Evolutionary conservation across 164 flowering plant genomes (phyloP), one percentile per base, ranked within the genome.

Genomic region (Nelumbo lutea): DNA sequence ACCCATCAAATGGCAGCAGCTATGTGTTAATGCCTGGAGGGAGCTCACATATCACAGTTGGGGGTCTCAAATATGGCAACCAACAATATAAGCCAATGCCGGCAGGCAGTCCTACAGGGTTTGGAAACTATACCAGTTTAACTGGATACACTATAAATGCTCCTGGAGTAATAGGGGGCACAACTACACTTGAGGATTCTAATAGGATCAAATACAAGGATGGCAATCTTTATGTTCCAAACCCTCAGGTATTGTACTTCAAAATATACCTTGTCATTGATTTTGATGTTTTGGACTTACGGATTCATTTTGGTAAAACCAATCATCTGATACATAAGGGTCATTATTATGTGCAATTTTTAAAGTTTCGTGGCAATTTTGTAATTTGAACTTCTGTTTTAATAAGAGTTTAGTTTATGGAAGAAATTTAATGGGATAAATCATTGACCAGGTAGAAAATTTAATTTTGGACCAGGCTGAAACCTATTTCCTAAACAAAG

Each of bases 221-320:
- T 50, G 85, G 86, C 59, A 93, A 85, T 72, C 76, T 90, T 44
- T 94, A 87, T 64, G 83, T 88, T 67, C 88, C 93, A 63, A 95
- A 85, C 80, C 87, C 92, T 13, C 98, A 95, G 96, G 98, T 94
- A 68, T 70, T n/a, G n/a, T n/a, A n/a, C n/a, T n/a, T n/a, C n/a
- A n/a, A n/a, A n/a, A n/a, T n/a, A n/a, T n/a, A n/a, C n/a, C n/a
- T n/a, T n/a, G n/a, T n/a, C n/a, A n/a, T n/a, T n/a, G n/a, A n/a
- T n/a, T n/a, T n/a, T n/a, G n/a, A n/a, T n/a, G n/a, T n/a, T n/a
- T n/a, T n/a, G n/a, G n/a, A n/a, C n/a, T n/a, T n/a, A n/a, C n/a
- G n/a, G n/a, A n/a, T n/a, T n/a, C n/a, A n/a, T n/a, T n/a, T n/a
- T n/a, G n/a, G n/a, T n/a, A n/a, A n/a, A n/a, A n/a, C n/a, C n/a